Conservation (phyloP, 1,139 yeast genomes). For the Fermentozyma sake region DNA sequence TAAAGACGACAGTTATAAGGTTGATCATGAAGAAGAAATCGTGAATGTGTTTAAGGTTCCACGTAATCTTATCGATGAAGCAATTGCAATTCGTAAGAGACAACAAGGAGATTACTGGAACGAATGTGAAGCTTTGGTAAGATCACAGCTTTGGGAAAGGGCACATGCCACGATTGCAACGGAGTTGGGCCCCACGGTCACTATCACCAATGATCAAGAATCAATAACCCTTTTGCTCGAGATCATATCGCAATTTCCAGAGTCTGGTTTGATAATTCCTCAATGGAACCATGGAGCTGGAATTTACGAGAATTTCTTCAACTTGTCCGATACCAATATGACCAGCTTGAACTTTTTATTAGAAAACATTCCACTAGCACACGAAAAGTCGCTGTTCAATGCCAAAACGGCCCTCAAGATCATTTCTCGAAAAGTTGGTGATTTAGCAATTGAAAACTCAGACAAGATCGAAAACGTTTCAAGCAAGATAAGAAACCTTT, state of each 20-base stretch:
- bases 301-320: conserved; percentile 46
- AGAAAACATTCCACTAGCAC: conserved; percentile 40
- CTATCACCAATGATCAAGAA: conserved; percentile 41
- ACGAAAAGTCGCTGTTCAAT: conserved; percentile 22
- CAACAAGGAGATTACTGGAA: conserved; percentile 46
- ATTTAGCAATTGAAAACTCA: conserved; percentile 25
- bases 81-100: conserved; percentile 46
- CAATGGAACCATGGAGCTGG: conserved; percentile 64
- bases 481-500: conserved; percentile 30
- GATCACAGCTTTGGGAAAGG: conserved; percentile 56
- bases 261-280: conserved; percentile 32
- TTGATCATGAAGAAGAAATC: conserved; percentile 30
- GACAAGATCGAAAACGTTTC: conserved; percentile 12
- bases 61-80: conserved; percentile 39
- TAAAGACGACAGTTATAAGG: conserved; percentile 16
- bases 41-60: conserved; percentile 43
- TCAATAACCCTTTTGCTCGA: conserved; percentile 22
- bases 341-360: conserved; percentile 27
- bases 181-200: conserved; percentile 65
- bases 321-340: conserved; percentile 14
- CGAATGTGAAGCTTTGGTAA: conserved; percentile 58
- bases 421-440: conserved; percentile 48
- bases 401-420: conserved; percentile 46
- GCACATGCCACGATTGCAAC: conserved; percentile 59
- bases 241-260: conserved; percentile 47